Percentiles rank a stretch among this genome's conserved stretches.
phyloP scores from a whole-genome alignment of 208 protist species.

The Trypanosoma congolense region DNA sequence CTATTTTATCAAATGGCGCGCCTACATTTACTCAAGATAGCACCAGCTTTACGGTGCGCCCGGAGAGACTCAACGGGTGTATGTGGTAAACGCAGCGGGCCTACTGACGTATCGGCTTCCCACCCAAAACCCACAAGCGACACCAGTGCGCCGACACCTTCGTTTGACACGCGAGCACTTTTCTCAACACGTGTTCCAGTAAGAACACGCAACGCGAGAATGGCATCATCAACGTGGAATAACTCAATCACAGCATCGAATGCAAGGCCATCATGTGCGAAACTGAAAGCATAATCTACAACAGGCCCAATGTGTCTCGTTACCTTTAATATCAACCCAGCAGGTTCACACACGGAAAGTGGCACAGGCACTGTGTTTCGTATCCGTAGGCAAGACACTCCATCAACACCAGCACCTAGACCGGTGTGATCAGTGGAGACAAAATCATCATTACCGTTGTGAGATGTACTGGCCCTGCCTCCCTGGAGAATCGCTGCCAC shows the following conservation, averaged over 20 bases:
- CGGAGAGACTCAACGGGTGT: not conserved
- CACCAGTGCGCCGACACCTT: conserved; percentile 4
- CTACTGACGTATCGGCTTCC: conserved; percentile 7
- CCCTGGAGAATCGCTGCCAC: conserved; percentile 7
- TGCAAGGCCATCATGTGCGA: conserved; percentile 4
- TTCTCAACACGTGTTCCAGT: not conserved
- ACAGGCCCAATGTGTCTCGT: conserved; percentile 24
- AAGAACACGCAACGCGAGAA: conserved; percentile 10
- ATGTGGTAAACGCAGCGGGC: not conserved
- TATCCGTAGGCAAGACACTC: conserved; percentile 15
- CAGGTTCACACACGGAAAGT: conserved; percentile 13
- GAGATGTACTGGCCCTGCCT: not conserved
- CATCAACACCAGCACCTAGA: too few species aligned
- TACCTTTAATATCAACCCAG: conserved; percentile 16
- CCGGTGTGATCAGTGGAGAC: too few species aligned
- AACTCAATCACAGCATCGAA: conserved; percentile 21
- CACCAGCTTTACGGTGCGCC: conserved; percentile 4
- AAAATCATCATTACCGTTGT: too few species aligned
- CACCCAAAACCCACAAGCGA: conserved; percentile 12
- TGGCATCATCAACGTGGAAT: conserved; percentile 17
- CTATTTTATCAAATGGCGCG: not conserved
- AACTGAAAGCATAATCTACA: conserved; percentile 16
- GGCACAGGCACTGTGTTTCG: conserved; percentile 15
- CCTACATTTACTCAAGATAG: conserved; percentile 5
- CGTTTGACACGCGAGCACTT: not conserved